Percentiles rank a stretch among this genome's conserved stretches.
Conservation (phyloP, 345 rosid genomes). For the Ceriops decandra region DNA sequence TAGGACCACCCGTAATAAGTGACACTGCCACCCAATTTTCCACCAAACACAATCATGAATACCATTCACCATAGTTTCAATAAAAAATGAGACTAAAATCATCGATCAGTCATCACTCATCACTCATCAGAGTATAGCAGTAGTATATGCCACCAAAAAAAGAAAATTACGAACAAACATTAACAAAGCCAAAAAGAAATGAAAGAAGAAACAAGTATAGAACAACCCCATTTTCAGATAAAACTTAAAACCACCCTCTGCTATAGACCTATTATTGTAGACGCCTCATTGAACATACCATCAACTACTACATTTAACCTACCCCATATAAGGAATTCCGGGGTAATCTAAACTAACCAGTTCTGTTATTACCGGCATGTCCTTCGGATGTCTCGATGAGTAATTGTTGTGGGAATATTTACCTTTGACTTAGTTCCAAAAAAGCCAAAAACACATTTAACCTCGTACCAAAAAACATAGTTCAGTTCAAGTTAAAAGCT, state of each 20-base stretch:
- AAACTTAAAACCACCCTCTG: neutral
- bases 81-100: neutral
- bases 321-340: no score
- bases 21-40: neutral
- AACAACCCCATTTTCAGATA: neutral
- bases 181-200: neutral
- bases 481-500: no score
- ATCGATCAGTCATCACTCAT: neutral
- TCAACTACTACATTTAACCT: no score
- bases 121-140: neutral
- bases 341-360: no score
- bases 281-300: no score
- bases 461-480: no score
- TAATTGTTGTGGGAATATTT: no score
- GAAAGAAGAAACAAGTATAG: neutral
- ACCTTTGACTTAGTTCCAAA: no score
- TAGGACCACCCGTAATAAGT: conserved; percentile 11
- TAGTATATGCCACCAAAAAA: no score
- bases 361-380: no score
- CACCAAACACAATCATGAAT: neutral
- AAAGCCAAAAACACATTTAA: no score
- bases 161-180: neutral
- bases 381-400: no score
- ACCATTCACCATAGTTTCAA: neutral
- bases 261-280: neutral